Conservation (phyloP, 495 filamentous ascomycete species). For the Trichoderma erinaceum region DNA sequence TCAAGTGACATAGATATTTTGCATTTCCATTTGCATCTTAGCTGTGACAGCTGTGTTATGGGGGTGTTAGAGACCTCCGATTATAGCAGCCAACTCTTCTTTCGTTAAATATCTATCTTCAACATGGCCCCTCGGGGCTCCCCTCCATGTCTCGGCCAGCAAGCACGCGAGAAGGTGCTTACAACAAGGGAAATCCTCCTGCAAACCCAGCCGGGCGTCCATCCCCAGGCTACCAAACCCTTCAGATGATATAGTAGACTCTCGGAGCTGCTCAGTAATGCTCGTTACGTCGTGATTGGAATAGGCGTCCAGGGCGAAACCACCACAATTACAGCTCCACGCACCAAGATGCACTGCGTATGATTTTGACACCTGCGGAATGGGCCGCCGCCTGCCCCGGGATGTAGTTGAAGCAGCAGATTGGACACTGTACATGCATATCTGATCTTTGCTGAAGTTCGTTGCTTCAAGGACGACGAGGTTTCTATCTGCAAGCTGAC, state of each 20-base stretch:
- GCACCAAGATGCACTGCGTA: constrained; percentile 68
- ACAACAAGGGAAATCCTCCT: constrained; percentile 57
- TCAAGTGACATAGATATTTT: neutral
- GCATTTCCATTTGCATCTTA: neutral
- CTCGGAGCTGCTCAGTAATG: constrained; percentile 17
- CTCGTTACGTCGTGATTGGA: constrained; percentile 28
- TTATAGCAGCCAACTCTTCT: constrained; percentile 73
- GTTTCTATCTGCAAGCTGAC: neutral
- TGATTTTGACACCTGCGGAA: constrained; percentile 22
- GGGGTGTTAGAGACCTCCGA: constrained; percentile 20
- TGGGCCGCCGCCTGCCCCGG: constrained; percentile 15
- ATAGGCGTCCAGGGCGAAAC: constrained; percentile 68
- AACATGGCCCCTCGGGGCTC: constrained; percentile 49
- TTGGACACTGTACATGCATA: constrained; percentile 33
- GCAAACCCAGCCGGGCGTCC: constrained; percentile 23
- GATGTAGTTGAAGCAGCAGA: constrained; percentile 24
- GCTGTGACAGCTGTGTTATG: too few relatives aligned
- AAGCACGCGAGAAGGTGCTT: constrained; percentile 87
- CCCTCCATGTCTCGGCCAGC: constrained; percentile 60
- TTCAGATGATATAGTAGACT: constrained; percentile 7
- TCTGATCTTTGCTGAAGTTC: neutral
- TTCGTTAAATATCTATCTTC: constrained; percentile 47
- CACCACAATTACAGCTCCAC: constrained; percentile 90
- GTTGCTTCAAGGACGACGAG: neutral
- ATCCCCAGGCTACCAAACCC: constrained; percentile 36